Conservation (phyloP, 768 basidiomycete species). For the Phaeotremella fagi region DNA sequence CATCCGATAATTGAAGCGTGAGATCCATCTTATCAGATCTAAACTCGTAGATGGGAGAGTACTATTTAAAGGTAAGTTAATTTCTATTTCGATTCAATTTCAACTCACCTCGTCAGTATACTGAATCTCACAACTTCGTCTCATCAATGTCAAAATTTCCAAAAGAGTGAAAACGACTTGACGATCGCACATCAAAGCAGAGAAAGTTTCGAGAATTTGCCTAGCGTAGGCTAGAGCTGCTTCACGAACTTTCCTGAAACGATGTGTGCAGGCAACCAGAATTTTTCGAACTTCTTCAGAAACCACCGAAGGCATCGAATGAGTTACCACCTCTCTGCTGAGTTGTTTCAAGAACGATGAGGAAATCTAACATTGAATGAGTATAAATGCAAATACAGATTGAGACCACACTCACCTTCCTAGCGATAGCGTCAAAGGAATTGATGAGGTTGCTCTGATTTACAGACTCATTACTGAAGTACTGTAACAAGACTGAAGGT, state of each 20-base stretch:
- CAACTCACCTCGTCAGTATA: slow-evolving; percentile 74
- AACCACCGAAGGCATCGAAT: slow-evolving; percentile 65
- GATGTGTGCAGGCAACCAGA: slow-evolving; percentile 73
- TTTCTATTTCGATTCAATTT: not conserved
- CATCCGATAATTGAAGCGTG: slow-evolving; percentile 74
- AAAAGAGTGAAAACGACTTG: slow-evolving; percentile 81
- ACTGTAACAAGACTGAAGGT: slow-evolving; percentile 74
- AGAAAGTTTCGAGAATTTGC: slow-evolving; percentile 81
- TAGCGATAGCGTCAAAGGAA: slow-evolving; percentile 81
- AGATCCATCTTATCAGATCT: slow-evolving; percentile 70
- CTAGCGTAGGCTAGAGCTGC: slow-evolving; percentile 78
- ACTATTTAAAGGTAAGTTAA: slow-evolving; percentile 59
- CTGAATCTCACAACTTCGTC: slow-evolving; percentile 84
- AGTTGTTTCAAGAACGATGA: slow-evolving; percentile 67
- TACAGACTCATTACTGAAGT: slow-evolving; percentile 80
- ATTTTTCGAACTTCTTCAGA: slow-evolving; percentile 70
- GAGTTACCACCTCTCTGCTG: slow-evolving; percentile 68
- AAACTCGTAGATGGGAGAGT: slow-evolving; percentile 80
- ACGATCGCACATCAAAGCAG: slow-evolving; percentile 87
- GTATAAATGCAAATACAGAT: not conserved
- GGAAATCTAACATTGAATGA: slow-evolving; percentile 59
- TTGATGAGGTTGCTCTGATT: slow-evolving; percentile 67
- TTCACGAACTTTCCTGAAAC: slow-evolving; percentile 72
- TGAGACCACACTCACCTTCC: slow-evolving; percentile 58
- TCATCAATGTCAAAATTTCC: slow-evolving; percentile 82